phyloP scores from a whole-genome alignment of 2,329 filamentous ascomycete genomes.

The Botrytis fabae region DNA sequence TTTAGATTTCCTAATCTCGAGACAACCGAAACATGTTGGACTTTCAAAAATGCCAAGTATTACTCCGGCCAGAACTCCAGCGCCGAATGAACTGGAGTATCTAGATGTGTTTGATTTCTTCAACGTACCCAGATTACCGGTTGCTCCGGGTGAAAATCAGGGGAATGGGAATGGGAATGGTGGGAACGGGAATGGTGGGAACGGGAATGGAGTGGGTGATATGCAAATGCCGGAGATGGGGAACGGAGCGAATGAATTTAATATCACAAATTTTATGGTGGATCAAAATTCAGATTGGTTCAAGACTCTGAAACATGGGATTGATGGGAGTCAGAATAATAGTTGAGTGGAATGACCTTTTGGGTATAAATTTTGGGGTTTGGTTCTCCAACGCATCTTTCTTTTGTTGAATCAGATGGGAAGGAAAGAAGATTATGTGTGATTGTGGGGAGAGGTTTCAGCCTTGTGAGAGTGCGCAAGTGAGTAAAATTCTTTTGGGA shows the following conservation, averaged over 20 bases:
- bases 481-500: not conserved
- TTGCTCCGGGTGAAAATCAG: slow-evolving; percentile 41
- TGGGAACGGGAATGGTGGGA: slow-evolving; percentile 32
- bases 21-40: slow-evolving; percentile 52
- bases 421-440: not conserved
- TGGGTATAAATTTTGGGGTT: not conserved
- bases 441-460: not conserved
- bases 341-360: not conserved
- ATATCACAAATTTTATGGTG: slow-evolving; percentile 76
- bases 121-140: slow-evolving; percentile 75
- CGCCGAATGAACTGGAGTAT: slow-evolving; percentile 82
- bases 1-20: slow-evolving; percentile 83
- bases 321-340: slow-evolving; percentile 15
- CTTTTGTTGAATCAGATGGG: not conserved
- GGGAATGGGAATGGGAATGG: not conserved
- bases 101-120: slow-evolving; percentile 94
- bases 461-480: not conserved
- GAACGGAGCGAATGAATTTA: slow-evolving; percentile 58
- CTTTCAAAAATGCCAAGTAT: slow-evolving; percentile 51
- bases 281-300: slow-evolving; percentile 75
- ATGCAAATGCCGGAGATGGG: slow-evolving; percentile 38
- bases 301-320: slow-evolving; percentile 46
- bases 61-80: slow-evolving; percentile 67
- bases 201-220: slow-evolving; percentile 34
- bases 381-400: not conserved